phyloP scores from a whole-genome alignment of 495 filamentous ascomycete genomes.

The Sordaria brevicollis region DNA sequence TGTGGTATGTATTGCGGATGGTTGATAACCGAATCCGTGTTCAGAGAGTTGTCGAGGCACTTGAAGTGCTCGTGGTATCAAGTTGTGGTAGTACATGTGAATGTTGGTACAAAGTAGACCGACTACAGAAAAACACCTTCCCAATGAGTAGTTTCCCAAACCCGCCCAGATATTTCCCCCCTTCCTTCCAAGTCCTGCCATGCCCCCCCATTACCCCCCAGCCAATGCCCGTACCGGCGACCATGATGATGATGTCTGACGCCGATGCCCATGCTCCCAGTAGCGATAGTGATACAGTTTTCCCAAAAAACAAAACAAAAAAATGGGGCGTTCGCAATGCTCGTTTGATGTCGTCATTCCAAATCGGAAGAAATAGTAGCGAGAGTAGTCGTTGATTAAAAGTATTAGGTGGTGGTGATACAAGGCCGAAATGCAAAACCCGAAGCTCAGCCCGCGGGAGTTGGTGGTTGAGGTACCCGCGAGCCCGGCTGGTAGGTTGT shows the following conservation, averaged over 20 bases:
- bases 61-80: neutral
- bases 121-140: neutral
- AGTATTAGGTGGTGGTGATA: slow-evolving; percentile 22
- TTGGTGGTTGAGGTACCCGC: neutral
- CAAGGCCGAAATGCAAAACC: slow-evolving; percentile 4
- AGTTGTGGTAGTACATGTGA: neutral
- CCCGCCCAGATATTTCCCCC: neutral
- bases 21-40: neutral
- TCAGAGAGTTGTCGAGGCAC: neutral
- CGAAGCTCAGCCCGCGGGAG: neutral
- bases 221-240: neutral
- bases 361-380: slow-evolving; percentile 4
- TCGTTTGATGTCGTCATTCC: slow-evolving; percentile 12
- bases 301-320: neutral
- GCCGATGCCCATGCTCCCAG: neutral
- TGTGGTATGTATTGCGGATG: neutral
- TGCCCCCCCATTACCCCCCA: neutral
- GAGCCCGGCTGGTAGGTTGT: neutral
- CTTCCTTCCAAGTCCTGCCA: neutral
- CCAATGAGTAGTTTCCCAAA: neutral
- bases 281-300: neutral
- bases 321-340: slow-evolving; percentile 4
- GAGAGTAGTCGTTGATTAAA: slow-evolving; percentile 18
- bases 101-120: neutral
- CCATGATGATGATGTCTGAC: neutral